Percentiles rank a stretch among this genome's conserved stretches.
Evolutionary conservation across 257 asterid species (phyloP).

Genomic region (Nicotiana undulata): DNA sequence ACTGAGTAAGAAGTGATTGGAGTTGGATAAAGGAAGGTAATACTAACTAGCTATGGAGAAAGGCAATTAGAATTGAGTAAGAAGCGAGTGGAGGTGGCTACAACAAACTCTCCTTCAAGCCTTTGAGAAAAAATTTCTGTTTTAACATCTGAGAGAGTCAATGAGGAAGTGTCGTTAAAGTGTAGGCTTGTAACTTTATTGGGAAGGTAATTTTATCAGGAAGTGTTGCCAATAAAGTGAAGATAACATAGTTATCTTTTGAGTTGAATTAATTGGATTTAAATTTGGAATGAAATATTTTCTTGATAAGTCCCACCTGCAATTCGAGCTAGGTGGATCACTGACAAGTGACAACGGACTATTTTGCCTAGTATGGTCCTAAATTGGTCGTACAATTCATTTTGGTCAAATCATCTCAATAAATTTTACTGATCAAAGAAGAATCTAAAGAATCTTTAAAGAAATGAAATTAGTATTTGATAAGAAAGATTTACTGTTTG

Average conservation of each 20-base stretch:
- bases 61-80: background rate
- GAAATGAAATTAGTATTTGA: background rate
- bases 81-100: background rate
- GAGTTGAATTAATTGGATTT: background rate
- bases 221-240: background rate
- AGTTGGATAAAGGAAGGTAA: background rate
- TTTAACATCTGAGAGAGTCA: background rate
- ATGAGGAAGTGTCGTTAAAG: background rate
- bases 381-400: background rate
- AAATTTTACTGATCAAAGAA: background rate
- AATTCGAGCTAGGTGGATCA: background rate
- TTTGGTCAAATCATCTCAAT: background rate
- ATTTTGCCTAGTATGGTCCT: background rate
- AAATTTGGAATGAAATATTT: background rate
- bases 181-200: background rate
- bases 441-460: background rate
- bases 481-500: background rate
- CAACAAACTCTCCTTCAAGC: background rate
- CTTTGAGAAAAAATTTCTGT: background rate
- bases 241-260: background rate
- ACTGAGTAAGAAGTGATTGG: background rate
- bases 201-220: background rate
- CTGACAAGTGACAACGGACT: background rate
- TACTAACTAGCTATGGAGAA: background rate
- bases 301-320: background rate